Conservation (phyloP, 108 stramenopile species). For the Stephanodiscus triporus region DNA sequence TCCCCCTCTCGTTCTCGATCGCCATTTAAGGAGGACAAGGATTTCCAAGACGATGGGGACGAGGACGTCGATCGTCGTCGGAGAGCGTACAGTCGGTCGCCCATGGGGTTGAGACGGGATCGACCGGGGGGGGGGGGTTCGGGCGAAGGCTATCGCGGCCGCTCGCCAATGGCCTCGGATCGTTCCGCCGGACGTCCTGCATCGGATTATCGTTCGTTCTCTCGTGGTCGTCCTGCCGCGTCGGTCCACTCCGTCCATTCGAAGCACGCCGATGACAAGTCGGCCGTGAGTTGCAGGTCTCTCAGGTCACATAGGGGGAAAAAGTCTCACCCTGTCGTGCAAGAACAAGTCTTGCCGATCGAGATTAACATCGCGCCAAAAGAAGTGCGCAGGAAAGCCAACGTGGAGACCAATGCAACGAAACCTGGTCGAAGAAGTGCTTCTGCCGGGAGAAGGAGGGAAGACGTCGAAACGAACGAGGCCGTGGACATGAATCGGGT, state of each 20-base stretch:
- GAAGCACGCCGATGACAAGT: background rate
- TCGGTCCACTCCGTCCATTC: background rate
- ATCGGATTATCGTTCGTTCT: background rate
- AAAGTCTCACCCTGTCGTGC: background rate
- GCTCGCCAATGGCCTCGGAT: background rate
- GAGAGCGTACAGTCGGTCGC: too few species aligned
- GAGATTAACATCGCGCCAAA: background rate
- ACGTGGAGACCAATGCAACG: background rate
- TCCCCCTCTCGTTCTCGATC: background rate
- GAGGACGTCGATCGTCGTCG: too few species aligned
- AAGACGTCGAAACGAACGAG: background rate
- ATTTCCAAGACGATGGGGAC: too few species aligned
- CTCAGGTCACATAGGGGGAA: background rate
- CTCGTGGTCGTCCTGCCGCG: background rate
- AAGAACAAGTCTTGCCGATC: background rate
- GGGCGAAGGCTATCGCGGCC: background rate
- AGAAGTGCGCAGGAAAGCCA: background rate
- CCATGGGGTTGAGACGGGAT: background rate
- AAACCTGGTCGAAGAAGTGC: background rate
- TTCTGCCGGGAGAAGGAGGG: background rate
- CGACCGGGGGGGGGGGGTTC: background rate
- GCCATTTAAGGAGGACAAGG: too few species aligned
- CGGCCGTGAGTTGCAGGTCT: background rate
- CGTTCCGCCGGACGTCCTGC: background rate
- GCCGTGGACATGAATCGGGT: background rate